These are phyloP conservation scores for Gynochthodes officinalis DNA, from an alignment of 257 asterid genomes.

Conservation along the genomic window DNA sequence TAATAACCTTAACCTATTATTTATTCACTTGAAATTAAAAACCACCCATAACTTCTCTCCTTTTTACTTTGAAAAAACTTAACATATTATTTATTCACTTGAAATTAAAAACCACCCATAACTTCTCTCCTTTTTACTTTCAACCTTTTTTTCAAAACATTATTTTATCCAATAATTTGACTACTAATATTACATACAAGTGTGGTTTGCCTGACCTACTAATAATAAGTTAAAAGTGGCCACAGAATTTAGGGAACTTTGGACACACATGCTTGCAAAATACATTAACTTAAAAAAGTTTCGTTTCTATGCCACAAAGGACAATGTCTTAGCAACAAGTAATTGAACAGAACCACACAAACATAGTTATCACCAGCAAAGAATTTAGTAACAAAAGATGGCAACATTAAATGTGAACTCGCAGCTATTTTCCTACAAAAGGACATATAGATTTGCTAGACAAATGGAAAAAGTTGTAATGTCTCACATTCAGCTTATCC, in stretches of 20 bases:
- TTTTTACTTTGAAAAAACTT: neutral
- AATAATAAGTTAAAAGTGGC: neutral
- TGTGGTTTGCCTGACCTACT: neutral
- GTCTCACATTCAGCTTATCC: constrained; percentile 69
- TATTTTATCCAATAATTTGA: neutral
- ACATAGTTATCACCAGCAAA: neutral
- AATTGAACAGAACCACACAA: neutral
- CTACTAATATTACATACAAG: neutral
- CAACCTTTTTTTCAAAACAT: neutral
- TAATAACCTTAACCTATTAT: neutral
- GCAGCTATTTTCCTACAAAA: neutral
- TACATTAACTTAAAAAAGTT: neutral
- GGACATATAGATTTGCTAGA: neutral
- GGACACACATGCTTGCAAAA: neutral
- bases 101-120: neutral
- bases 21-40: neutral
- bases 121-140: neutral
- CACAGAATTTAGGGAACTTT: neutral
- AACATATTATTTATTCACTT: neutral
- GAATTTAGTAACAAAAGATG: neutral
- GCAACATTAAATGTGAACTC: neutral
- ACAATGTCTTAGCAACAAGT: neutral
- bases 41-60: neutral
- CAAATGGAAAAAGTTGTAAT: constrained; percentile 9
- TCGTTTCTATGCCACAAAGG: neutral